A percentile compares a stretch with the other conserved stretches of the same genome.
Evolutionary conservation across 1,139 yeast genomes (phyloP).

Genomic region (Geotrichum reessii): DNA sequence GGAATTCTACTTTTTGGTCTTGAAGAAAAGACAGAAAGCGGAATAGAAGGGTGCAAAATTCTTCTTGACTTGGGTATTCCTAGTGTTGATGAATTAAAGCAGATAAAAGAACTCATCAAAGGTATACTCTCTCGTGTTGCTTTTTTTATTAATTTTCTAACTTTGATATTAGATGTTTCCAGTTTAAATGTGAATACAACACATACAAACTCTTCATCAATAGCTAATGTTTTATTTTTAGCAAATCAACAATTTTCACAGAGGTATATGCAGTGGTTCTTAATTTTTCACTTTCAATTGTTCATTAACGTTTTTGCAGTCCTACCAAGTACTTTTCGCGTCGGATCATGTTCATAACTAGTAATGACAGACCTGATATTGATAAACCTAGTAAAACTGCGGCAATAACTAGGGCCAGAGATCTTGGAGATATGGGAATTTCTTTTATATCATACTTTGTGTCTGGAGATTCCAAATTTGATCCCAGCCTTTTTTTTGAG

Average conservation of each 20-base stretch:
- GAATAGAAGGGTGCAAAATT: constrained; percentile 21
- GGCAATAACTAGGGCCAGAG: constrained; percentile 56
- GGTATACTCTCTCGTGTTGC: constrained; percentile 17
- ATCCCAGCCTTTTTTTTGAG: constrained; percentile 12
- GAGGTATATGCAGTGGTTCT: constrained; percentile 8
- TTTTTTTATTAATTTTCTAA: background rate
- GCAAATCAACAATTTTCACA: constrained; percentile 29
- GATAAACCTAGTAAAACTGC: constrained; percentile 36
- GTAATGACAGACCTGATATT: constrained; percentile 50
- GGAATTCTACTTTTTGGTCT: constrained; percentile 36
- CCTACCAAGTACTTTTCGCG: constrained; percentile 26
- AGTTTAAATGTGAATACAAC: background rate
- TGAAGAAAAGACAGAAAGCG: constrained; percentile 20
- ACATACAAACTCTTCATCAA: constrained; percentile 16
- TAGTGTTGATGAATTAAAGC: constrained; percentile 27
- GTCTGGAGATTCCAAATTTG: constrained; percentile 9
- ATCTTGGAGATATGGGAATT: constrained; percentile 30
- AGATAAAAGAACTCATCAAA: constrained; percentile 26
- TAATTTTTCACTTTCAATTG: constrained; percentile 1
- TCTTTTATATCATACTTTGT: constrained; percentile 10
- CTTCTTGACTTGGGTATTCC: constrained; percentile 34
- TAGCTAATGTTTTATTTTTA: constrained; percentile 29
- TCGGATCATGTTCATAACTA: constrained; percentile 52
- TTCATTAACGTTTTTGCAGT: no score
- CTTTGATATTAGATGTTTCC: background rate